Evolutionary conservation across 108 stramenopile species (phyloP).

Genomic region (Mediolabrus comicus): DNA sequence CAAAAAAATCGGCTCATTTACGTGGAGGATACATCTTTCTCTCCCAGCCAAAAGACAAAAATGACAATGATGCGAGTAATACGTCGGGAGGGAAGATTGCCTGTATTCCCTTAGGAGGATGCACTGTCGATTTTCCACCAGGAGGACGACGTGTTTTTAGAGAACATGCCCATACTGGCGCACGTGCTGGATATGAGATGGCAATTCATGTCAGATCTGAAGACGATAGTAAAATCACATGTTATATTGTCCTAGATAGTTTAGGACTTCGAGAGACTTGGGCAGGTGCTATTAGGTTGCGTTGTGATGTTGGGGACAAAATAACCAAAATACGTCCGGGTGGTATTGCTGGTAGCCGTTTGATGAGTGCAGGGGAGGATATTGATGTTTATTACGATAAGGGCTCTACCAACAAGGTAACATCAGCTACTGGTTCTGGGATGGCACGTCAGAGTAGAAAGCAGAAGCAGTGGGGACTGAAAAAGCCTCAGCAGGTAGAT

Average conservation of each 20-base stretch:
- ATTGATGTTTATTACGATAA: slow-evolving; percentile 3
- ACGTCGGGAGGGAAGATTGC: slow-evolving; percentile 51
- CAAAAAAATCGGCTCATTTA: slow-evolving; percentile 56
- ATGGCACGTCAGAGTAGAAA: not conserved
- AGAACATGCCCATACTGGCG: slow-evolving; percentile 80
- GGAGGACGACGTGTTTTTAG: slow-evolving; percentile 86
- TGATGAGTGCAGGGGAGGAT: slow-evolving; percentile 21
- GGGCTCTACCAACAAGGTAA: not conserved
- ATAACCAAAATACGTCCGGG: slow-evolving; percentile 38
- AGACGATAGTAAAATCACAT: slow-evolving; percentile 7
- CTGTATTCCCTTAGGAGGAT: slow-evolving; percentile 69
- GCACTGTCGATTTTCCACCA: slow-evolving; percentile 70
- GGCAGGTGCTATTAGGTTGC: slow-evolving; percentile 61
- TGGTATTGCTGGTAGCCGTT: slow-evolving; percentile 32
- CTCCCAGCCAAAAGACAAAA: slow-evolving; percentile 55
- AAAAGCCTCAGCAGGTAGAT: slow-evolving; percentile 18
- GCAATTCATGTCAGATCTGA: slow-evolving; percentile 51
- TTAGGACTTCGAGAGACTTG: slow-evolving; percentile 64
- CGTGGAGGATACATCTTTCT: slow-evolving; percentile 76
- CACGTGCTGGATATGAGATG: slow-evolving; percentile 77
- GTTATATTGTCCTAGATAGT: slow-evolving; percentile 69
- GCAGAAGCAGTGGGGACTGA: slow-evolving; percentile 9
- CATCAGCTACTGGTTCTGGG: not conserved
- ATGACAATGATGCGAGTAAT: slow-evolving; percentile 17
- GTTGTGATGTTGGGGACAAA: slow-evolving; percentile 45